Percentiles rank a stretch among this genome's conserved stretches.
These are phyloP conservation scores for Leptographium radiaticola DNA, from an alignment of 2,329 filamentous ascomycete species.

Conservation along the genomic window DNA sequence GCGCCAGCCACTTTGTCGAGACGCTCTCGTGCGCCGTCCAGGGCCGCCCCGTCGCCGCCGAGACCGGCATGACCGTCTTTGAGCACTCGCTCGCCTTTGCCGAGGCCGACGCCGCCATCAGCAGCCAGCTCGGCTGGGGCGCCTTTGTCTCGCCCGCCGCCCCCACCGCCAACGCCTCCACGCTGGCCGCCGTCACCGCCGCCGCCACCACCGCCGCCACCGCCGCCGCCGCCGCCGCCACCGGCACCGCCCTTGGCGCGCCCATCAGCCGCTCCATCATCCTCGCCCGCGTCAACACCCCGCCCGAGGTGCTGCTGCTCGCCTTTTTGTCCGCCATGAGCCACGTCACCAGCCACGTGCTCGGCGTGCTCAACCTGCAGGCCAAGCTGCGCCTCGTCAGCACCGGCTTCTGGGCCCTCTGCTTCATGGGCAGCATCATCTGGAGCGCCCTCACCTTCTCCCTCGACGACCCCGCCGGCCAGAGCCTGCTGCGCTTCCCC, in stretches of 20 bases:
- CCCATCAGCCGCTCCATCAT: conserved; percentile 52
- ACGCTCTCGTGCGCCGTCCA: conserved; percentile 80
- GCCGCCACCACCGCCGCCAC: conserved; percentile 9
- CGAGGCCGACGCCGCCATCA: conserved; percentile 81
- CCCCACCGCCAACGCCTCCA: conserved; percentile 26
- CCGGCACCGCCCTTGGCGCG: conserved; percentile 17
- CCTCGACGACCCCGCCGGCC: conserved; percentile 42
- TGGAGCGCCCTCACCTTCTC: conserved; percentile 59
- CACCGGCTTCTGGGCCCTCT: conserved; percentile 79
- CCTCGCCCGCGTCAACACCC: conserved; percentile 69
- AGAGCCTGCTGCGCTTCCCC: conserved; percentile 72
- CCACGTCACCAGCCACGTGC: conserved; percentile 69
- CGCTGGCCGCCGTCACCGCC: conserved; percentile 13
- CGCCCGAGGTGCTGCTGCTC: conserved; percentile 77
- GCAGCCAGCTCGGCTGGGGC: conserved; percentile 63
- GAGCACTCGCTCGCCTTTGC: conserved; percentile 94
- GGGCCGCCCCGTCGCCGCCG: conserved; percentile 64
- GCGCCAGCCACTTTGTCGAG: conserved; percentile 75
- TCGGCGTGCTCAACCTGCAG: conserved; percentile 72
- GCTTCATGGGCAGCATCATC: conserved; percentile 76
- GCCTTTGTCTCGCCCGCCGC: conserved; percentile 33
- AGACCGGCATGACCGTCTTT: conserved; percentile 92
- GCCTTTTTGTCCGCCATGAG: conserved; percentile 82
- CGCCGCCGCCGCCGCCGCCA: neutral
- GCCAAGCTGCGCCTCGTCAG: conserved; percentile 69